A percentile compares a stretch with the other conserved stretches of the same genome.
These are phyloP conservation scores for Ophiostoma ips DNA, from an alignment of 2,329 filamentous ascomycete species.

Conservation along the genomic window DNA sequence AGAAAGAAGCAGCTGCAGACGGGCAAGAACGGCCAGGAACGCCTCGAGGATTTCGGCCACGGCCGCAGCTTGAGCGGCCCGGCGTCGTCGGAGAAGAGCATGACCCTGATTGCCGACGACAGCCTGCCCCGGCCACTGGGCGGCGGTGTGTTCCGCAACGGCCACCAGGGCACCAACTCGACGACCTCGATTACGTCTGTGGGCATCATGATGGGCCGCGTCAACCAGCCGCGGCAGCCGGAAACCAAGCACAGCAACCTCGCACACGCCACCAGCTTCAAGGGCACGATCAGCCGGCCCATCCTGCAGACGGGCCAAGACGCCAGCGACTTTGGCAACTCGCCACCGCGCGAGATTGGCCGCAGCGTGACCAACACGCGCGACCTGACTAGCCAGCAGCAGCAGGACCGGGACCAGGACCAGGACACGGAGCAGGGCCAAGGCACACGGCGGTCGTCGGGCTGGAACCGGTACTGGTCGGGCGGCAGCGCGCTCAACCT, in stretches of 20 bases:
- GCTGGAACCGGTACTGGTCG: conserved; percentile 68
- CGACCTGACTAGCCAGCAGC: conserved; percentile 10
- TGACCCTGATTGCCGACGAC: conserved; percentile 32
- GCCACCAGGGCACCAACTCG: conserved; percentile 40
- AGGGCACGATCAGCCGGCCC: conserved; percentile 48
- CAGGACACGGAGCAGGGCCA: too few relatives aligned
- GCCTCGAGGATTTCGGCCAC: background rate
- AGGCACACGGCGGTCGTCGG: conserved; percentile 47
- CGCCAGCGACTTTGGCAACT: conserved; percentile 10
- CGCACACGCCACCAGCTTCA: conserved; percentile 23
- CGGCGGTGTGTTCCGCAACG: conserved; percentile 30
- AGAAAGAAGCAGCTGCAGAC: conserved; percentile 20
- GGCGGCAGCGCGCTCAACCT: conserved; percentile 56
- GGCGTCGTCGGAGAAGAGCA: conserved; percentile 46
- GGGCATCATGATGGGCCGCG: conserved; percentile 52
- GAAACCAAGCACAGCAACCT: conserved; percentile 2
- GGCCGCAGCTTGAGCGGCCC: conserved; percentile 14
- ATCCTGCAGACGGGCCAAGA: conserved; percentile 20
- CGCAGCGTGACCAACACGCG: conserved; percentile 5
- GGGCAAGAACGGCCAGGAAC: background rate
- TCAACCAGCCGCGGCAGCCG: conserved; percentile 32
- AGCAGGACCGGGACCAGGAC: conserved; percentile 23
- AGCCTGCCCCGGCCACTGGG: conserved; percentile 21
- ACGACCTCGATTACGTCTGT: conserved; percentile 47
- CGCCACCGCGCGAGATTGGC: conserved; percentile 18